A percentile compares a stretch with the other conserved stretches of the same genome.
Conservation (phyloP, 106 monocot genomes). For the Ottelia alismoides region DNA sequence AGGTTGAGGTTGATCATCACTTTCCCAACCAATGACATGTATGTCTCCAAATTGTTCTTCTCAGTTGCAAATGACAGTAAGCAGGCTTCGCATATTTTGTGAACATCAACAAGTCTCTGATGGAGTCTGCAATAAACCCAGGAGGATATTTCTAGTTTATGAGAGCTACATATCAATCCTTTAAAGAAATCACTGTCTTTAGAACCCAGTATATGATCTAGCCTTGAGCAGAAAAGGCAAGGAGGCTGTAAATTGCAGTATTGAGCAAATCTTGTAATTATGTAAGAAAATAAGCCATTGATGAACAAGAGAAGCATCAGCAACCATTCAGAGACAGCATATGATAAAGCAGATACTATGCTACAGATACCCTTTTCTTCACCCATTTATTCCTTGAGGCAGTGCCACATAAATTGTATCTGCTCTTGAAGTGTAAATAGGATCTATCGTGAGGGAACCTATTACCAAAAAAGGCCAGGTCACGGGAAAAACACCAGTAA, state of each 20-base stretch:
- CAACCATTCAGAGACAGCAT: slow-evolving; percentile 61
- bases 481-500: too few species aligned
- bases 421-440: too few species aligned
- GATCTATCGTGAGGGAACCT: too few species aligned
- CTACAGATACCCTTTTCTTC: too few species aligned
- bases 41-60: slow-evolving; percentile 21
- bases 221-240: slow-evolving; percentile 75
- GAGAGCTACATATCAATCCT: slow-evolving; percentile 50
- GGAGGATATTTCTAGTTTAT: slow-evolving; percentile 69
- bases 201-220: slow-evolving; percentile 61
- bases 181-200: slow-evolving; percentile 37
- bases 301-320: slow-evolving; percentile 54
- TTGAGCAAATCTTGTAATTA: slow-evolving; percentile 59
- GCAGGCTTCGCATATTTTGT: slow-evolving; percentile 50
- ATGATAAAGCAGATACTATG: too few species aligned
- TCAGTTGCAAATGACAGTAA: slow-evolving; percentile 32
- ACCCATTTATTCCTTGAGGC: too few species aligned
- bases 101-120: slow-evolving; percentile 37
- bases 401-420: too few species aligned
- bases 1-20: slow-evolving; percentile 7
- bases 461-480: too few species aligned
- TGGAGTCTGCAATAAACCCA: slow-evolving; percentile 43
- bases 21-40: slow-evolving; percentile 26
- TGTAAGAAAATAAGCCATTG: slow-evolving; percentile 41
- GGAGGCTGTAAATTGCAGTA: slow-evolving; percentile 56